Percentiles rank a stretch among this genome's conserved stretches.
Evolutionary conservation across 352 stramenopile genomes (phyloP).

Genomic region (Phytophthora hybrid): DNA sequence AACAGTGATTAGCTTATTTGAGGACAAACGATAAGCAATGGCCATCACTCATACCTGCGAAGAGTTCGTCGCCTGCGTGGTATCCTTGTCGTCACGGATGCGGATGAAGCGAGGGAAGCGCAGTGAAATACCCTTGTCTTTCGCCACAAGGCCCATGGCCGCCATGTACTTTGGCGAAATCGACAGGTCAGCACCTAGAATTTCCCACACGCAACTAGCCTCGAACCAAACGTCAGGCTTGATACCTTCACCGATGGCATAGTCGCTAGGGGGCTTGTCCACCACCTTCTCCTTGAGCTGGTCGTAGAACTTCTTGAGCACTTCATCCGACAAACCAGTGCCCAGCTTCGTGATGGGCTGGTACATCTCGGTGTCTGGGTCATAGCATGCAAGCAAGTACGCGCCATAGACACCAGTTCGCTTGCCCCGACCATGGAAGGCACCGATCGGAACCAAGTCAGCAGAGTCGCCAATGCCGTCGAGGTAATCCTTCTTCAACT

Average conservation of each 20-base stretch:
- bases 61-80: slow-evolving; percentile 95
- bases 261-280: slow-evolving; percentile 90
- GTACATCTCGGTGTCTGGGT: slow-evolving; percentile 97
- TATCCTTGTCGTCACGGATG: slow-evolving; percentile 97
- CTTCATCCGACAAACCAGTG: slow-evolving; percentile 99
- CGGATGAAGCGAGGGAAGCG: slow-evolving; percentile 99
- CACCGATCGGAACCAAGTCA: slow-evolving; percentile 99
- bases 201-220: slow-evolving; percentile 97
- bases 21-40: slow-evolving; percentile 5
- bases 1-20: neutral
- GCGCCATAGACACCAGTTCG: slow-evolving; percentile 97
- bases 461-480: slow-evolving; percentile 98
- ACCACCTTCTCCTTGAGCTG: slow-evolving; percentile 88
- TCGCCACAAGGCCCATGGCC: slow-evolving; percentile 91
- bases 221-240: slow-evolving; percentile 97
- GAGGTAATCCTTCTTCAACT: slow-evolving; percentile 99
- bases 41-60: slow-evolving; percentile 88
- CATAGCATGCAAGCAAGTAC: slow-evolving; percentile 99
- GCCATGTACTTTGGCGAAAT: slow-evolving; percentile 98
- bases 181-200: slow-evolving; percentile 98
- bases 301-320: slow-evolving; percentile 92
- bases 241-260: slow-evolving; percentile 91
- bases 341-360: slow-evolving; percentile 99
- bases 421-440: slow-evolving; percentile 97
- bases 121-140: slow-evolving; percentile 97